phyloP scores from a whole-genome alignment of 2,329 filamentous ascomycete genomes.

The Conoideocrella luteorostrata region DNA sequence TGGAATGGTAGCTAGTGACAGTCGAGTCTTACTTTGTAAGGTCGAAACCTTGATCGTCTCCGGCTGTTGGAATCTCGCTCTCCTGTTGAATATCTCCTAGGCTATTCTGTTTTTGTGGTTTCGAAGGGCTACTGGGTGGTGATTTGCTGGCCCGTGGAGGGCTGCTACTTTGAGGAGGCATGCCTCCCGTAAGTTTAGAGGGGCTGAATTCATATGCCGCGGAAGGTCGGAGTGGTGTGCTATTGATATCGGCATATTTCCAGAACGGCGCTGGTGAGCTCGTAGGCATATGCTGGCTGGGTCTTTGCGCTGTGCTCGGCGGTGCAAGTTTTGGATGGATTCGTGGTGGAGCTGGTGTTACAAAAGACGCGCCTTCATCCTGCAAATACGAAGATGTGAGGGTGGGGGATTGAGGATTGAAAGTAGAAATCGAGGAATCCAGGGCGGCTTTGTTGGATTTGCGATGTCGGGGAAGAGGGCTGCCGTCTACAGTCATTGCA shows the following conservation, averaged over 20 bases:
- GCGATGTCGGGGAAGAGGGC: slow-evolving; percentile 53
- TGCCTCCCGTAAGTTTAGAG: slow-evolving; percentile 37
- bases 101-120: slow-evolving; percentile 28
- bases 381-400: slow-evolving; percentile 57
- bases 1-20: not conserved
- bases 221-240: slow-evolving; percentile 56
- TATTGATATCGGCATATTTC: slow-evolving; percentile 74
- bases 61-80: slow-evolving; percentile 23
- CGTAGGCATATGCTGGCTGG: slow-evolving; percentile 80
- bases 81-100: slow-evolving; percentile 13
- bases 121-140: slow-evolving; percentile 45
- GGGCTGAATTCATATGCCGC: slow-evolving; percentile 52
- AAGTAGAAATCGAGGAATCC: slow-evolving; percentile 41
- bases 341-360: slow-evolving; percentile 67
- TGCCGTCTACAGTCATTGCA: slow-evolving; percentile 47
- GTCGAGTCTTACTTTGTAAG: slow-evolving; percentile 45
- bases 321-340: slow-evolving; percentile 71
- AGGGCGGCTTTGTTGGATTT: slow-evolving; percentile 28
- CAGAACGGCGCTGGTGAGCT: slow-evolving; percentile 82
- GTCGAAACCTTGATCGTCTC: slow-evolving; percentile 49
- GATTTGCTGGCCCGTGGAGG: slow-evolving; percentile 46
- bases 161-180: slow-evolving; percentile 52
- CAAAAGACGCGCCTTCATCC: slow-evolving; percentile 54
- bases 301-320: slow-evolving; percentile 72
- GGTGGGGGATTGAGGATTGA: slow-evolving; percentile 52